A percentile compares a stretch with the other conserved stretches of the same genome.
phyloP scores from a whole-genome alignment of 1,139 yeast species.

The Suhomyces bolitotheri region DNA sequence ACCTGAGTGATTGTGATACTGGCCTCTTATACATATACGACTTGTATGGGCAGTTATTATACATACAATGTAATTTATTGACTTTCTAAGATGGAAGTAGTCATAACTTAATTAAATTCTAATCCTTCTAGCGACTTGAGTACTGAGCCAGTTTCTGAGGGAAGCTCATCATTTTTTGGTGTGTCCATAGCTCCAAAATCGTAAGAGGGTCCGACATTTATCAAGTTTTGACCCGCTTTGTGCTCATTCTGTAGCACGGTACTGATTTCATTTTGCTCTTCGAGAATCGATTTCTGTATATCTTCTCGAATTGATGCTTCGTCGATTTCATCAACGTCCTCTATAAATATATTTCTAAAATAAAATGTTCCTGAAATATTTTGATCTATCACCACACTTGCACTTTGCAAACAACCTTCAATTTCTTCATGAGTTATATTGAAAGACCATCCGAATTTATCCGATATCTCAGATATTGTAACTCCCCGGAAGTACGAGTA shows the following conservation, averaged over 20 bases:
- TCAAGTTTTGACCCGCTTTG: slow-evolving; percentile 18
- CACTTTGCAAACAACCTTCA: slow-evolving; percentile 56
- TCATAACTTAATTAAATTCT: slow-evolving; percentile 2
- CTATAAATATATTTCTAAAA: slow-evolving; percentile 32
- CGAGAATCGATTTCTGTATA: slow-evolving; percentile 19
- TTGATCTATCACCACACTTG: slow-evolving; percentile 65
- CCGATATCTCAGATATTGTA: slow-evolving; percentile 41
- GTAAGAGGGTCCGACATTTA: slow-evolving; percentile 22
- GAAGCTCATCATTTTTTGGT: not conserved
- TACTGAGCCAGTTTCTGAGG: not conserved
- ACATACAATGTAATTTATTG: too few species aligned
- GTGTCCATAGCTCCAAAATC: slow-evolving; percentile 16
- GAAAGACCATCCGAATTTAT: slow-evolving; percentile 59
- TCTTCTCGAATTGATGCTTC: slow-evolving; percentile 14
- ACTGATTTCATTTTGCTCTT: slow-evolving; percentile 24
- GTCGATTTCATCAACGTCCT: slow-evolving; percentile 13
- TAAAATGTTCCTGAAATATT: slow-evolving; percentile 59
- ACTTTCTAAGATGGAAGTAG: too few species aligned
- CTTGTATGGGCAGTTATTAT: too few species aligned
- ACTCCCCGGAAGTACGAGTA: slow-evolving; percentile 33
- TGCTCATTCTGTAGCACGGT: slow-evolving; percentile 17
- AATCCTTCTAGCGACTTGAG: slow-evolving; percentile 6
- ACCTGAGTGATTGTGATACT: too few species aligned
- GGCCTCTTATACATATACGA: too few species aligned
- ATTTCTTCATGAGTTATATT: slow-evolving; percentile 70